Evolutionary conservation across 768 basidiomycete genomes (phyloP).

Genomic region (Phanerochaete carnosa): DNA sequence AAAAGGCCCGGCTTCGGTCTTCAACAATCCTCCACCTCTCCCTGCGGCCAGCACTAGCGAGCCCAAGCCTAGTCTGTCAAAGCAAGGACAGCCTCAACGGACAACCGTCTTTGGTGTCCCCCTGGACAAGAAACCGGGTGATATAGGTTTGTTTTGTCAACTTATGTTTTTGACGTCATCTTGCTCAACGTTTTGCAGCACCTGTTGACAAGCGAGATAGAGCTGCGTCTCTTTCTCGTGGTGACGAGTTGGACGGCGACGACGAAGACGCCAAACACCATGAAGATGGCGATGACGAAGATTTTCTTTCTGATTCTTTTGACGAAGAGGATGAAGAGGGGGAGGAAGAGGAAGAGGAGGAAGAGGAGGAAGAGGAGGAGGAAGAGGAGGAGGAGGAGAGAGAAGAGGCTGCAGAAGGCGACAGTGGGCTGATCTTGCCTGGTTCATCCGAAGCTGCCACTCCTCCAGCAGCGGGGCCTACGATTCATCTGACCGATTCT

Average conservation of each 20-base stretch:
- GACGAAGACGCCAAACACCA: slow-evolving; percentile 11
- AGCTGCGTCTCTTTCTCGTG: background rate
- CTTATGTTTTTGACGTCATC: background rate
- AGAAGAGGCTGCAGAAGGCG: slow-evolving; percentile 31
- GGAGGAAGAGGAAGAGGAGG: slow-evolving; percentile 25
- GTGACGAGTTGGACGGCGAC: background rate
- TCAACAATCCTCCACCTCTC: slow-evolving; percentile 6
- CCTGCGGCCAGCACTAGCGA: background rate
- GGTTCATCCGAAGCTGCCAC: background rate
- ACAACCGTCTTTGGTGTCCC: background rate
- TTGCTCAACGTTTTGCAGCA: background rate
- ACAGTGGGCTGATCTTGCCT: slow-evolving; percentile 12
- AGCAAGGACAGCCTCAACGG: background rate
- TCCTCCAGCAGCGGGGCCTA: slow-evolving; percentile 1
- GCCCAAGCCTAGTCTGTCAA: too few species aligned
- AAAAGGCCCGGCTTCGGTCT: slow-evolving; percentile 17
- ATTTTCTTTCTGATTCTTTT: slow-evolving; percentile 23
- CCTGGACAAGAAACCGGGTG: background rate
- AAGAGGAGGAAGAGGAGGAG: slow-evolving; percentile 29
- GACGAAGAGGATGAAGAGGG: slow-evolving; percentile 27
- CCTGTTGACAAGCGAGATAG: background rate
- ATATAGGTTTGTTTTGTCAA: background rate
- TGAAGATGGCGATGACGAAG: slow-evolving; percentile 16
- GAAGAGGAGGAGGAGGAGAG: slow-evolving; percentile 24
- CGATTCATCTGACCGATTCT: slow-evolving; percentile 5